A percentile compares a stretch with the other conserved stretches of the same genome.
These are phyloP conservation scores for Plantago major DNA, from an alignment of 257 asterid genomes.

Conservation along the genomic window DNA sequence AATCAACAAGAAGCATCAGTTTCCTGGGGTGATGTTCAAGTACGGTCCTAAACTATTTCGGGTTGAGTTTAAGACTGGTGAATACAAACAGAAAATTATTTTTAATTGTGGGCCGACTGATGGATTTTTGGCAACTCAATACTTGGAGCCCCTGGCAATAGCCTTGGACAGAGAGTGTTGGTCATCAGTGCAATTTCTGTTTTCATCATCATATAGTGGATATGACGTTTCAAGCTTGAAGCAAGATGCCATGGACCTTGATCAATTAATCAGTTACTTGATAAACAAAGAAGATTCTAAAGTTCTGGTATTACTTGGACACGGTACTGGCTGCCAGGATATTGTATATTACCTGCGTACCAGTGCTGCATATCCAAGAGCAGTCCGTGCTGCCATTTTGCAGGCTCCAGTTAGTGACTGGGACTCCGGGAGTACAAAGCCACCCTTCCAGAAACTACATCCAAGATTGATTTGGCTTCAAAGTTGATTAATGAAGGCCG, in stretches of 20 bases:
- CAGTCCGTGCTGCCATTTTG: constrained; percentile 90
- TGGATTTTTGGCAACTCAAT: constrained; percentile 90
- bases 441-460: constrained; percentile 73
- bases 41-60: constrained; percentile 56
- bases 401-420: constrained; percentile 99
- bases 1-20: constrained; percentile 38
- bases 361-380: constrained; percentile 92
- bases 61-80: constrained; percentile 97
- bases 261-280: constrained; percentile 84
- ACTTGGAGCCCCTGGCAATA: constrained; percentile 84
- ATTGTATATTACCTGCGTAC: constrained; percentile 81
- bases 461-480: constrained; percentile 82
- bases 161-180: constrained; percentile 89
- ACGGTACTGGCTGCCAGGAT: constrained; percentile 99
- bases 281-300: constrained; percentile 92
- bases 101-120: constrained; percentile 89
- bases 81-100: constrained; percentile 79
- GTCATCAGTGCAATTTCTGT: constrained; percentile 89
- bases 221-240: constrained; percentile 92
- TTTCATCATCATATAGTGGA: constrained; percentile 90
- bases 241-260: constrained; percentile 83
- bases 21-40: constrained; percentile 53
- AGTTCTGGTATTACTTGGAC: constrained; percentile 93
- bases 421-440: constrained; percentile 83
- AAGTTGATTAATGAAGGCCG: constrained; percentile 76